phyloP scores from a whole-genome alignment of 495 filamentous ascomycete genomes.

The Tuber indicum region DNA sequence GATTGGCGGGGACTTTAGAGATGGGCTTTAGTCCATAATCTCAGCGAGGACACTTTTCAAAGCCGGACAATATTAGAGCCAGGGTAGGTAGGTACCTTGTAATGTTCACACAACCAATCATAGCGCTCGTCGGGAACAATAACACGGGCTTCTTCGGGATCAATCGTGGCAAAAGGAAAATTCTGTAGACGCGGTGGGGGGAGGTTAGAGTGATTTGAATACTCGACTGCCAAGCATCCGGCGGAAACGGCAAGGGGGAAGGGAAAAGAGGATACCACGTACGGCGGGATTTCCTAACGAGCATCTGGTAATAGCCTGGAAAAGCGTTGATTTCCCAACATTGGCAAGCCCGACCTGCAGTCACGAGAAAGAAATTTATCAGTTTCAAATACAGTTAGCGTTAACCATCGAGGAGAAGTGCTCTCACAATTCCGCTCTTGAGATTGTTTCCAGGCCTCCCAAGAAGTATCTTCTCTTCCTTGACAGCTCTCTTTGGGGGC shows the following conservation, averaged over 20 bases:
- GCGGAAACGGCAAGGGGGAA: conserved; percentile 2
- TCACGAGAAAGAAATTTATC: neutral
- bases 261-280: conserved; percentile 41
- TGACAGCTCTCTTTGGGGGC: conserved; percentile 66
- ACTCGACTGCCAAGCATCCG: neutral
- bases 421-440: conserved; percentile 98
- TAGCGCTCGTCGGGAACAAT: conserved; percentile 94
- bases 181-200: conserved; percentile 52
- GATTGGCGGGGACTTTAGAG: conserved; percentile 87
- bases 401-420: conserved; percentile 29
- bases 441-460: conserved; percentile 96
- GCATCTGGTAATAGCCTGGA: conserved; percentile 99
- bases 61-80: neutral
- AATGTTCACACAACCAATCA: conserved; percentile 91
- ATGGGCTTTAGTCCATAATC: conserved; percentile 58
- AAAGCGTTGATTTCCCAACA: conserved; percentile 98
- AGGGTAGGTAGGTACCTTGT: conserved; percentile 48
- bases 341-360: conserved; percentile 91
- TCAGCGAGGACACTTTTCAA: conserved; percentile 23
- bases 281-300: conserved; percentile 94
- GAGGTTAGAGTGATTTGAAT: conserved; percentile 17
- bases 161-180: conserved; percentile 98
- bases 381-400: neutral
- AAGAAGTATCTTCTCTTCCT: conserved; percentile 73
- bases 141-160: conserved; percentile 96